These are phyloP conservation scores for Aureobasidium sp. DNA, from an alignment of 2,329 filamentous ascomycete genomes.

Conservation along the genomic window DNA sequence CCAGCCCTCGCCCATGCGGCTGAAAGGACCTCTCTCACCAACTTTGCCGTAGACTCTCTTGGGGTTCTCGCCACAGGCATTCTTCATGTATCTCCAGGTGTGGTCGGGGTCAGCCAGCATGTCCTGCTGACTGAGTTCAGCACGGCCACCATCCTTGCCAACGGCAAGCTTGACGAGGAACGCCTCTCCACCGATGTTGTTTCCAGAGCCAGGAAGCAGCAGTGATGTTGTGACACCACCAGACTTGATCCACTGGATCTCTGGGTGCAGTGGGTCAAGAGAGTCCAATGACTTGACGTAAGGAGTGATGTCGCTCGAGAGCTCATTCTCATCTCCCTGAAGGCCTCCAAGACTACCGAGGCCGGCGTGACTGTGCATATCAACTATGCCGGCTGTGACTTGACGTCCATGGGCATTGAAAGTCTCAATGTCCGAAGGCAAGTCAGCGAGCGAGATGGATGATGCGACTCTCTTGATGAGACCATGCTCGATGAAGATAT, in stretches of 20 bases:
- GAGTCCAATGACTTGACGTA: constrained; percentile 60
- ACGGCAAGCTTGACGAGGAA: constrained; percentile 61
- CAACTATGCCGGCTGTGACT: constrained; percentile 59
- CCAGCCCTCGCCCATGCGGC: constrained; percentile 60
- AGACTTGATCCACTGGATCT: constrained; percentile 61
- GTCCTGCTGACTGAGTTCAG: constrained; percentile 54
- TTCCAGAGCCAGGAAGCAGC: constrained; percentile 59
- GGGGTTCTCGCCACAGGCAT: constrained; percentile 66
- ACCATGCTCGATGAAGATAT: constrained; percentile 53
- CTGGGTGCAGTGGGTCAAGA: constrained; percentile 54
- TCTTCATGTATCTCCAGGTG: constrained; percentile 65
- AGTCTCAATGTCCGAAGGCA: constrained; percentile 42
- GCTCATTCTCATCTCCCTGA: constrained; percentile 54
- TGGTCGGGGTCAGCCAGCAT: constrained; percentile 59
- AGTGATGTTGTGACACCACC: constrained; percentile 64
- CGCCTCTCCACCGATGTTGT: constrained; percentile 65
- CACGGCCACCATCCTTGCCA: constrained; percentile 49
- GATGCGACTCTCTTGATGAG: constrained; percentile 49
- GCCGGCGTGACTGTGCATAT: constrained; percentile 63
- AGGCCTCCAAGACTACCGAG: constrained; percentile 50
- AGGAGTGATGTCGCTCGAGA: constrained; percentile 56
- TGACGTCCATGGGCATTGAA: constrained; percentile 53
- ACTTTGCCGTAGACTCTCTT: constrained; percentile 52
- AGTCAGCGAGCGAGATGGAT: constrained; percentile 32
- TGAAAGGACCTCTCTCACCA: constrained; percentile 48